Evolutionary conservation across 1,284 basidiomycete genomes (phyloP).

Genomic region (Sporisorium reilianum): DNA sequence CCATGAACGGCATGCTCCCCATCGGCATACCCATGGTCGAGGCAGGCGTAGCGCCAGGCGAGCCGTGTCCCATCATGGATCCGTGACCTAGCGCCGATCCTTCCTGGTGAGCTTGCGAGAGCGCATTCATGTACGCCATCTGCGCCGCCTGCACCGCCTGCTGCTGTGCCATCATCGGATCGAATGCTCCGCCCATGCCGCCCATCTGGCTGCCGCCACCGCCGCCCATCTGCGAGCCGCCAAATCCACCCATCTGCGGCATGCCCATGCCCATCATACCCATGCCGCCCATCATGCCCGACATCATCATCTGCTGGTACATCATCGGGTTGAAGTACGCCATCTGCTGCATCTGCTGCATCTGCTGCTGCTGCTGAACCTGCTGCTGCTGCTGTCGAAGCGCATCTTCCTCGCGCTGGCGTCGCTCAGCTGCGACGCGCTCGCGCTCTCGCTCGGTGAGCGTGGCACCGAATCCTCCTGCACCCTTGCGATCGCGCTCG

Average conservation of each 20-base stretch:
- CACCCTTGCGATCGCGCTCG: constrained; percentile 91
- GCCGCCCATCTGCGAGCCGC: constrained; percentile 56
- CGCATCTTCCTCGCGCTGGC: constrained; percentile 90
- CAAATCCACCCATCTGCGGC: constrained; percentile 44
- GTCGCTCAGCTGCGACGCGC: constrained; percentile 73
- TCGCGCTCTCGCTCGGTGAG: constrained; percentile 95
- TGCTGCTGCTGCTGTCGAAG: constrained; percentile 90
- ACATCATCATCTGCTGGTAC: constrained; percentile 71
- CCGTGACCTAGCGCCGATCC: constrained; percentile 38
- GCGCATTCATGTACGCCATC: constrained; percentile 66
- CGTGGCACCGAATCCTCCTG: constrained; percentile 92
- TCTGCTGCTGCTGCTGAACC: constrained; percentile 82
- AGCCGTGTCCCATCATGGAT: constrained; percentile 39
- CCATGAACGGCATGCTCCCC: constrained; percentile 51
- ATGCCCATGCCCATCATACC: constrained; percentile 62
- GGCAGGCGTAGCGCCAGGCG: constrained; percentile 23
- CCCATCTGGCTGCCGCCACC: constrained; percentile 39
- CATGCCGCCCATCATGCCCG: constrained; percentile 67
- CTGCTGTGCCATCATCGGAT: constrained; percentile 61
- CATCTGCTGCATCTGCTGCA: constrained; percentile 78
- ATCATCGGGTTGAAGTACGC: constrained; percentile 57
- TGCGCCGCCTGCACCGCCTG: constrained; percentile 66
- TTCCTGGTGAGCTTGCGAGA: constrained; percentile 44
- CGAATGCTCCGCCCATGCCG: constrained; percentile 39
- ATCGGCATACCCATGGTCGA: constrained; percentile 46